Base-by-base conservation (phyloP, 345 rosid genomes). In the Anacardium occidentale region DNA sequence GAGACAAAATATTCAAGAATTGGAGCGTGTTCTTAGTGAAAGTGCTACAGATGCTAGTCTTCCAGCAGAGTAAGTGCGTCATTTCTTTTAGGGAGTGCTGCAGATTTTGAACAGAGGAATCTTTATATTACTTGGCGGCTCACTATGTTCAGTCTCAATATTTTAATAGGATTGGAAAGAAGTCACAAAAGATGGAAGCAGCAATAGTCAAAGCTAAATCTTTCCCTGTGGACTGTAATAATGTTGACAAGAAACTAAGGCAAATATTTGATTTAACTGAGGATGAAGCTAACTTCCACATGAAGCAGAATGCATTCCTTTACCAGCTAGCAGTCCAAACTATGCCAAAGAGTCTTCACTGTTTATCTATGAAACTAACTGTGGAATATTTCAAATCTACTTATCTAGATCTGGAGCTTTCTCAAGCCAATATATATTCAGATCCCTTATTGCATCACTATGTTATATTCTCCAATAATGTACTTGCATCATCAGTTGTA, bases 261-360 rank as follows among this genome's bases (percentile, higher is more conserved):
- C 99, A 95, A 84, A 88, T 95, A 74, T 84, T 85, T 73, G 99
- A 95, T 75, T 68, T 90, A 85, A 89, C 94, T 0, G 94, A 89
- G 72, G 98, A 90, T 77, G 99, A 95, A 86, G 93, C 98, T 66
- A 84, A 84, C 79, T 92, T 92, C 80, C 89, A 94, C 84, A 84
- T 82, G 88, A 91, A 85, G 82, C 94, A 86, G 85, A 85, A 89
- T 80, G 88, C 88, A 76, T 89, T 82, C 82, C 89, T 89, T 61
- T 87, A 88, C 79, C 96, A 89, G 79, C 87, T 93, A 61, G 97
- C 95, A 40, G 89, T 93, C 55, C 98, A 96, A 77, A 95, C 96
- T 59, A 89, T 90, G 82, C 98, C 98, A 15, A 96, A 90, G 87
- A 87, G 97, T 84, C 97, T 86, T 69, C 97, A 93, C 82, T 93